Evolutionary conservation across 2,329 filamentous ascomycete genomes (phyloP), one percentile per base, ranked within the genome.

Genomic region (Fusarium succisae): DNA sequence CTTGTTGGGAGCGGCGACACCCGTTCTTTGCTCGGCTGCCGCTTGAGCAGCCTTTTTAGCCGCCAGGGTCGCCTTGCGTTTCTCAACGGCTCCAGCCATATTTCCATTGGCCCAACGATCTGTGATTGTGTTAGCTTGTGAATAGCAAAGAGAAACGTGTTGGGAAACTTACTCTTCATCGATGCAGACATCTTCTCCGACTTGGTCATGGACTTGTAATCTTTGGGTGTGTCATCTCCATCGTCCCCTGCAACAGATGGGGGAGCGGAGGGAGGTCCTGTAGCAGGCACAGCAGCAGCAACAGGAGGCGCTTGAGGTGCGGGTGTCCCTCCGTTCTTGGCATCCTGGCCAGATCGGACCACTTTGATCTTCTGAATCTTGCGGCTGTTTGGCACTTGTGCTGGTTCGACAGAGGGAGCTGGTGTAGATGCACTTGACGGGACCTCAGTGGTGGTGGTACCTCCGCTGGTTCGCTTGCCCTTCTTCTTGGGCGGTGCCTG

Each of bases 111-210:
- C 86, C 89, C 89, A 91, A 66, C 89, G 87, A 69, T 86, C 88
- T 89, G 50, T 48, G 55, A 43, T 20, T 22, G 44, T 53, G 77
- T 80, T 79, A 82, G 82, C 68, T 51, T 24, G 55, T 64, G 66
- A 69, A 69, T 44, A 67, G 30, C 45, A 18, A 18, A 51, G 11
- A 26, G 28, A 20, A 54, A 9, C 8, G 4, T 14, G 26, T 1
- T 9, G 7, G 54, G 17, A 53, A 45, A 80, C 86, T 82, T 83
- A 90, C 89, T 88, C 83, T 90, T 90, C 89, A 91, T 91, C 6
- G 88, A 90, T 24, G 86, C 86, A n/a, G 87, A 89, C 89, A 91
- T 91, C 84, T 91, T 91, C 81, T 91, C 89, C 37, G 88, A 90
- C 82, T 91, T 91, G 54, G 88, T 90, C 88, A 91, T 90, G 48